A percentile compares a stretch with the other conserved stretches of the same genome.
These are phyloP conservation scores for Bremia lactucae DNA, from an alignment of 352 stramenopile species.

Conservation along the genomic window DNA sequence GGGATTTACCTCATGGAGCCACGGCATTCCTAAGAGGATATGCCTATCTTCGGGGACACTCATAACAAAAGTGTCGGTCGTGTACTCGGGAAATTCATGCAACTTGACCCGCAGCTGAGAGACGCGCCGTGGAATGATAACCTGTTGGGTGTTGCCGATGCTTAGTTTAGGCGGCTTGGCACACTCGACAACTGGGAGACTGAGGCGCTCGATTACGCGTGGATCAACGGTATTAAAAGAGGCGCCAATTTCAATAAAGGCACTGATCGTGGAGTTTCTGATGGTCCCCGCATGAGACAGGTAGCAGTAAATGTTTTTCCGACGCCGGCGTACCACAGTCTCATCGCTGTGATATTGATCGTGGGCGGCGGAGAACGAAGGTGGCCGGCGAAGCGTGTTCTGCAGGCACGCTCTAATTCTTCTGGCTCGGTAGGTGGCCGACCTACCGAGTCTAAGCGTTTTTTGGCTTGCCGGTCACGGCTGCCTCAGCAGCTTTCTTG, in stretches of 20 bases:
- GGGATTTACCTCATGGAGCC: slow-evolving; percentile 3
- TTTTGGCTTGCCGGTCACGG: too few species aligned
- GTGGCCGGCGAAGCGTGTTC: too few species aligned
- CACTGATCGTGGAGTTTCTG: not conserved
- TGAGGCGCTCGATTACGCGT: not conserved
- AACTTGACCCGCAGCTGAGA: not conserved
- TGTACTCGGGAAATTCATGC: slow-evolving; percentile 2
- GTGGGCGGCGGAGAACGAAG: too few species aligned
- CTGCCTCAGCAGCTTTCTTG: too few species aligned
- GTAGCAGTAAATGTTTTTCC: not conserved
- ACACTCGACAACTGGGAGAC: too few species aligned
- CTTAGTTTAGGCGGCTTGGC: too few species aligned
- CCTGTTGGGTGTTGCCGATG: too few species aligned
- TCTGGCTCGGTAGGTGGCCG: too few species aligned
- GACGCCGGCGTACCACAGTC: too few species aligned
- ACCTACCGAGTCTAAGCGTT: too few species aligned
- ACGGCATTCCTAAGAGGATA: slow-evolving; percentile 5
- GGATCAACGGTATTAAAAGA: not conserved
- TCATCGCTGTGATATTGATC: too few species aligned
- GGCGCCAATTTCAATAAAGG: not conserved
- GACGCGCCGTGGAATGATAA: slow-evolving; percentile 1
- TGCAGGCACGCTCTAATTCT: too few species aligned
- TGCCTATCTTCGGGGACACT: slow-evolving; percentile 3
- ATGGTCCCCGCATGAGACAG: not conserved
- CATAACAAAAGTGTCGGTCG: slow-evolving; percentile 4